Evolutionary conservation across 306 rosid species (phyloP), one percentile per base, ranked within the genome.

Genomic region (Prunus campanulata): DNA sequence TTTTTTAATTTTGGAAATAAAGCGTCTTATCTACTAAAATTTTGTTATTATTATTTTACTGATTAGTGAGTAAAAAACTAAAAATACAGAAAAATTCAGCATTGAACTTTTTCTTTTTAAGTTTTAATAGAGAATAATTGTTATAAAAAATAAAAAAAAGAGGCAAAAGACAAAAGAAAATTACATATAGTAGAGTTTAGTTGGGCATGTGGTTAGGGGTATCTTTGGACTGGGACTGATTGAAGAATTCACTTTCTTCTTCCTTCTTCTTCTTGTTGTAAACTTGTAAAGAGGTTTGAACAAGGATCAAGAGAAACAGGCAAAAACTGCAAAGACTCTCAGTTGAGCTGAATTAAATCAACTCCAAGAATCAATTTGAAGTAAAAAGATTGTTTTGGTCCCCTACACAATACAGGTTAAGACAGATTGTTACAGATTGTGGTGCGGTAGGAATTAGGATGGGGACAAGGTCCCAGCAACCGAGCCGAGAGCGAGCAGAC

Each of bases 381-480:
- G 16, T 6, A 13, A 49, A 49, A 49, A 49, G 1, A 49, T 56
- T 56, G 39, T 1, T 25, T 60, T 60, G 35, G 2, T 13, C 66
- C 35, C 35, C 8, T 60, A 25, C 16, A 48, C 13, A 60, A 11
- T 60, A 60, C 66, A 25, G 66, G 14, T 25, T 25, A 60, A 12
- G 24, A 25, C n/a, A 15, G 66, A 60, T 60, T 60, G 29, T 22
- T 24, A 60, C 66, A 25, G 19, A 16, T 6, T 52, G 57, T 9
- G 25, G 39, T 60, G 66, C 6, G 67, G 20, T 3, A 32, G 18
- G 6, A 59, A 8, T 10, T 60, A 27, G 5, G 27, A 95, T 95
- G 97, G 98, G 96, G 75, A 89, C 90, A 6, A 81, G 86, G 70
- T 84, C 86, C 62, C 91, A 81, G 85, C 86, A 86, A 75, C 78